Base-by-base conservation (phyloP, 2,329 filamentous ascomycete genomes). In the Rhynchosporium agropyri region DNA sequence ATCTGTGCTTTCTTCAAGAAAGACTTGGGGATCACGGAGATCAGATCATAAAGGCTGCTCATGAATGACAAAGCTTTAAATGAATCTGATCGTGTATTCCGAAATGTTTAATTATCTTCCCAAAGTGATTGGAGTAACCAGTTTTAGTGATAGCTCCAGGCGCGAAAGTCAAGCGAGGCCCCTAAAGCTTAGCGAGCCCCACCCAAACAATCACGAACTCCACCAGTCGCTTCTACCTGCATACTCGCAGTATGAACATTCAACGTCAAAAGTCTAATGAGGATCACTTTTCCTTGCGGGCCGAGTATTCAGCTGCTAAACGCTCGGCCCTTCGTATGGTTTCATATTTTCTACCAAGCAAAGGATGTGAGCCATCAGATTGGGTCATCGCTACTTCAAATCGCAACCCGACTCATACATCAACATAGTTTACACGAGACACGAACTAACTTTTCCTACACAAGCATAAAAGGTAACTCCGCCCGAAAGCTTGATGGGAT, bases 1-100 rank as follows among this genome's bases (percentile, higher is more conserved):
- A 63, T 65, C 53, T 65, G 60, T 43, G 60, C 50, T 2, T 65
- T 65, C 45, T 62, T 60, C 38, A 64, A 63, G 53, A 68, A 13
- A 28, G 62, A n/a, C 71, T 68, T 59, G 67, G 70, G 20, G 69
- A 20, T 28, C 0, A 62, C 59, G 6, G 51, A 50, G 31, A 45
- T 46, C 20, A 54, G 20, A 13, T 28, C 40, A n/a, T 42, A 12
- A 40, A n/a, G n/a, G 12, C 4, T 26, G 13, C n/a, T 15, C 42
- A n/a, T 15, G 20, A 20, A 20, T 20, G 20, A 20, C 20, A 20
- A 20, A 20, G 1, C 20, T 20, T 20, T 20, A 20, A 20, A 20
- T 20, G 20, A 20, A 20, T 20, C 20, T 20, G 20, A 20, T 20
- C 20, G 20, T 20, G 20, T 20, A 20, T 20, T 20, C 20, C 20